phyloP scores from a whole-genome alignment of 1,284 basidiomycete species.

The Sanghuangporus baumii region DNA sequence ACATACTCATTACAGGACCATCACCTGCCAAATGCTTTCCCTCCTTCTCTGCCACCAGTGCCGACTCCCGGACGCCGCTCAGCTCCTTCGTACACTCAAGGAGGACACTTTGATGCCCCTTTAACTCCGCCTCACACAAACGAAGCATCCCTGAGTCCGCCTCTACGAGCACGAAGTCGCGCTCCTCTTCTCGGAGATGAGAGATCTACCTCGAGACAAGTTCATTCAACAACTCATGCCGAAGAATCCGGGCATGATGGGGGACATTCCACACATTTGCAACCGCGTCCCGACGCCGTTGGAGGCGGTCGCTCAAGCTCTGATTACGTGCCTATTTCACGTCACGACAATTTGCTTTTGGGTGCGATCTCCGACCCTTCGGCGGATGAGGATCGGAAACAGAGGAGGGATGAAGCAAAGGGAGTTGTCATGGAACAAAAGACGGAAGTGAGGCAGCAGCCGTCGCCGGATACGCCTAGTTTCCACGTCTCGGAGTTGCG shows the following conservation, averaged over 20 bases:
- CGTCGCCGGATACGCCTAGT: constrained; percentile 7
- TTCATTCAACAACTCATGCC: too few species aligned
- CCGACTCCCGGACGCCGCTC: not conserved
- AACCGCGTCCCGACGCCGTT: too few species aligned
- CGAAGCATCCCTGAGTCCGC: constrained; percentile 4
- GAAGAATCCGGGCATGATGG: too few species aligned
- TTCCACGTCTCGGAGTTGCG: not conserved
- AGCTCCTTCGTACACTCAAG: not conserved
- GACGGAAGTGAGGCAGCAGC: not conserved
- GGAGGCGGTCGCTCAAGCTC: too few species aligned
- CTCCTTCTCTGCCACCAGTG: not conserved
- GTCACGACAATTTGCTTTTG: too few species aligned
- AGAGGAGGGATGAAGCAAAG: not conserved
- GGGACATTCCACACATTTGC: too few species aligned
- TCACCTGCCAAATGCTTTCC: not conserved
- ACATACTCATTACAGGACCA: not conserved
- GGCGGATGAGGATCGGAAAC: not conserved
- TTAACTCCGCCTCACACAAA: constrained; percentile 13
- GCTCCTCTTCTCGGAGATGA: not conserved
- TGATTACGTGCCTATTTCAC: too few species aligned
- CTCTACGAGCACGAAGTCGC: not conserved
- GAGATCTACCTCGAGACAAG: too few species aligned
- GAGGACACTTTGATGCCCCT: not conserved
- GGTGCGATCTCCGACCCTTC: too few species aligned
- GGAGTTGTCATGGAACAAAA: too few species aligned